Percentiles rank a stretch among this genome's conserved stretches.
Conservation (phyloP, 345 rosid species). For the Hypericum perforatum region DNA sequence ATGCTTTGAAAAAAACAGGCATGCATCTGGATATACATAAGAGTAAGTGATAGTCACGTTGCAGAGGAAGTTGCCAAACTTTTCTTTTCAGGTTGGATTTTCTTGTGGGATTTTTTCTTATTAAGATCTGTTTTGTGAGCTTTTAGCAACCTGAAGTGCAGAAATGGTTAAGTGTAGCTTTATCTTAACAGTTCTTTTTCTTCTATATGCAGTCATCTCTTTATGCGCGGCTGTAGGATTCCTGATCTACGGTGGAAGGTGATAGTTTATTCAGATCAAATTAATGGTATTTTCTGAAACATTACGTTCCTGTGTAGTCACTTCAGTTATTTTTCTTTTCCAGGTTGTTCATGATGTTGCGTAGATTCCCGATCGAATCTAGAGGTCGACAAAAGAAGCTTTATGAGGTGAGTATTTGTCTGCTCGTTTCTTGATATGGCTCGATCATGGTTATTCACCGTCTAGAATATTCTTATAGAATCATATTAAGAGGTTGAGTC, state of each 20-base stretch:
- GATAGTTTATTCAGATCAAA: not conserved
- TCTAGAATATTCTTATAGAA: not conserved
- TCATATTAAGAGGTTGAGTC: too few species aligned
- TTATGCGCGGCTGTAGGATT: conserved; percentile 62
- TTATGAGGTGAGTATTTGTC: conserved; percentile 41
- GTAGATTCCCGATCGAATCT: conserved; percentile 74
- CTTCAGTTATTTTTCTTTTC: not conserved
- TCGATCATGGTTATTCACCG: too few species aligned
- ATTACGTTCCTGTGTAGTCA: not conserved
- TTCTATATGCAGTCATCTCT: conserved; percentile 47
- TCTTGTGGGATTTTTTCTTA: not conserved
- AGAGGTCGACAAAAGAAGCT: conserved; percentile 84
- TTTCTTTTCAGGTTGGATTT: conserved; percentile 37
- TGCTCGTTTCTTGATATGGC: too few species aligned
- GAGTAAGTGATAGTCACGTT: conserved; percentile 17
- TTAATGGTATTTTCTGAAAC: not conserved
- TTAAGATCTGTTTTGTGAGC: too few species aligned
- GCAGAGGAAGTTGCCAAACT: conserved; percentile 28
- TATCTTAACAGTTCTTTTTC: not conserved
- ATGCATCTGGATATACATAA: conserved; percentile 37
- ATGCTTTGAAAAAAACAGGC: conserved; percentile 19
- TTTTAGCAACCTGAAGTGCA: conserved; percentile 9
- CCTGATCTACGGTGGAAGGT: conserved; percentile 82
- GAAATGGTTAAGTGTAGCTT: not conserved
- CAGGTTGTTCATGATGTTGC: conserved; percentile 71